Base-by-base conservation (phyloP, 495 filamentous ascomycete species). In the Patellaria atrata region DNA sequence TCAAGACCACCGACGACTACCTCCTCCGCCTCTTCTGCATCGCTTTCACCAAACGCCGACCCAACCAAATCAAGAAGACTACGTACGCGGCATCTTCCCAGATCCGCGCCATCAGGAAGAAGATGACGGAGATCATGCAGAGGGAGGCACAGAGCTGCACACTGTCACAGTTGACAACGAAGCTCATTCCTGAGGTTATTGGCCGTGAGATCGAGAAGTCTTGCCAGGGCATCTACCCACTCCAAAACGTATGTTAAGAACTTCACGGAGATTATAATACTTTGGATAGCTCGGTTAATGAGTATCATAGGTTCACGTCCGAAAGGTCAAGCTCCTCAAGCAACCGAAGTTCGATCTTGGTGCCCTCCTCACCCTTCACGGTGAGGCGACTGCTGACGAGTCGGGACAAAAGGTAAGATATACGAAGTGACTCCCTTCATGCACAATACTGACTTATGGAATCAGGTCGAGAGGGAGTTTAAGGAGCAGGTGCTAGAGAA, bases 31-130 rank as follows among this genome's bases (percentile, higher is more conserved):
- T 97, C 47, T 97, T 97, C 66, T 81, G 79, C 59, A 96, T 97
- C 52, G 89, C 89, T 45, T 97, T 97, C 73, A 97, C 89, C 60
- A 96, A 94, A 80, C 70, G 82, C 59, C 73, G 89, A 52, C 84
- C 85, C 44, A 97, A 97, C 70, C 89, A 97, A 69, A 84, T 97
- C 69, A 94, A 94, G 79, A 96, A 94, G 77, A 97, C 89, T 50
- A 96, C 91, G 52, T 97, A 97, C 58, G 89, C 89, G 40, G 73
- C 76, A 40, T 80, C 82, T 48, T 94, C 87, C 38, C 89, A 97
- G 64, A 94, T 96, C 60, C 76, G 91, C 39, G 73, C 79, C 47
- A 97, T 97, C 60, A 77, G 89, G 63, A 87, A 86, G 73, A 96
- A 96, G 82, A 97, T 97, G 89, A 77, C 76, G 30, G 89, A 96